Percentiles rank a stretch among this genome's conserved stretches.
Conservation (phyloP, 2,329 filamentous ascomycete genomes). For the Cordyceps pruinosa region DNA sequence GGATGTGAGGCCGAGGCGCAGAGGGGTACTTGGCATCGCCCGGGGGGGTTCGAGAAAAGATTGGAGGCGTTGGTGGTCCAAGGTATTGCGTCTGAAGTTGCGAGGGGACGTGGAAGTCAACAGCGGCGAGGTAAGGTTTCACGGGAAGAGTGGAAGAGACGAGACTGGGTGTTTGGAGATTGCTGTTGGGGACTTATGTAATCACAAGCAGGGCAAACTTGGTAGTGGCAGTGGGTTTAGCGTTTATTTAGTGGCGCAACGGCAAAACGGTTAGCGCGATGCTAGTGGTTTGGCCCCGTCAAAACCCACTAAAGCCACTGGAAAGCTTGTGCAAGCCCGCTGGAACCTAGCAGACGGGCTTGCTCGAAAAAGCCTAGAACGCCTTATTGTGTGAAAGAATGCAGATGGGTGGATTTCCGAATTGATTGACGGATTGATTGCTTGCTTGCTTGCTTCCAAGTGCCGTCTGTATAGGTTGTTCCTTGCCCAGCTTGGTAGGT, state of each 20-base stretch:
- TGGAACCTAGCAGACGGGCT: not conserved
- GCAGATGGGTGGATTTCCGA: not conserved
- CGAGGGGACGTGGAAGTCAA: too few relatives aligned
- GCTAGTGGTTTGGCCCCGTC: not conserved
- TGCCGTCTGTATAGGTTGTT: too few relatives aligned
- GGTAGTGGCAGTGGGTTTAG: not conserved
- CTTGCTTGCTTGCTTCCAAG: not conserved
- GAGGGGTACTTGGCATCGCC: too few relatives aligned
- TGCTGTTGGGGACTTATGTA: too few relatives aligned
- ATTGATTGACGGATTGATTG: too few relatives aligned
- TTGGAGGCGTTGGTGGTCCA: not conserved
- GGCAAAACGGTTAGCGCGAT: not conserved
- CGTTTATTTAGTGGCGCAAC: constrained; percentile 6
- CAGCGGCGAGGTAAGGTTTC: too few relatives aligned
- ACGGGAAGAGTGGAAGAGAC: too few relatives aligned
- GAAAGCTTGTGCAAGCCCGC: not conserved
- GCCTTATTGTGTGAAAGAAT: not conserved
- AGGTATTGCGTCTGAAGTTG: not conserved
- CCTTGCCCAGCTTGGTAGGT: not conserved
- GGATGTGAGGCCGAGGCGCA: not conserved
- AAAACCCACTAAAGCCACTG: not conserved
- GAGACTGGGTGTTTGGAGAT: too few relatives aligned
- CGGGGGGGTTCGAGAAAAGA: not conserved
- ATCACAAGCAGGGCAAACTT: too few relatives aligned
- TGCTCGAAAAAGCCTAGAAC: not conserved